Evolutionary conservation across 306 rosid genomes (phyloP), one percentile per base, ranked within the genome.

Genomic region (Luffa acutangula): DNA sequence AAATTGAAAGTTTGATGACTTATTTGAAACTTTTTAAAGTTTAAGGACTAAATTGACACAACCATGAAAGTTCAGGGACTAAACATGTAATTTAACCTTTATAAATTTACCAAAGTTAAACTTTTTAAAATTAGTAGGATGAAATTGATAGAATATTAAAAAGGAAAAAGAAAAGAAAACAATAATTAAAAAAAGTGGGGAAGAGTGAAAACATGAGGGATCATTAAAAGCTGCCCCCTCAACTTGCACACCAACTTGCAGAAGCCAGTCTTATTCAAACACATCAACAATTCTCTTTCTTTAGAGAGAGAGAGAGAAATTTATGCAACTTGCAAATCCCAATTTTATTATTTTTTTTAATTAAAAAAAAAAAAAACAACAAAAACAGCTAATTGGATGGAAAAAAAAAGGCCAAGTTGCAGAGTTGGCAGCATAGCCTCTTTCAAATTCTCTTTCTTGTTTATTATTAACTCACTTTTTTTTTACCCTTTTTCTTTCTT

Each of bases 201-300:
- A 80, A 78, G 76, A 67, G 58, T 63, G 58, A 80, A 72, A 41
- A 36, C 80, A 81, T 84, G 80, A 83, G 81, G 89, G 81, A 83
- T 84, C 85, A 85, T 82, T 75, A 88, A 86, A 84, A 85, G 85
- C 85, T 63, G 64, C 82, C 82, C 79, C 54, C 56, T 69, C 93
- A 82, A 88, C 88, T 85, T 91, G 91, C 89, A 45, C 78, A 4
- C 76, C 97, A 85, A 92, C 89, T 92, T 90, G 94, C 92, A 79
- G 54, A 67, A 86, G 5, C 76, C 77, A 83, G 58, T 85, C 89
- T 84, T 51, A 76, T 89, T 88, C 87, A 72, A 70, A 70, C 48
- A 39, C 13, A 76, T 56, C 71, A 51, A 45, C 71, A 64, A 64
- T 36, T 64, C 21, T 62, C 36, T 39, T 6, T 17, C 0, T 13